Conservation (phyloP, 2,329 filamentous ascomycete species). For the Apiospora pterosperma region DNA sequence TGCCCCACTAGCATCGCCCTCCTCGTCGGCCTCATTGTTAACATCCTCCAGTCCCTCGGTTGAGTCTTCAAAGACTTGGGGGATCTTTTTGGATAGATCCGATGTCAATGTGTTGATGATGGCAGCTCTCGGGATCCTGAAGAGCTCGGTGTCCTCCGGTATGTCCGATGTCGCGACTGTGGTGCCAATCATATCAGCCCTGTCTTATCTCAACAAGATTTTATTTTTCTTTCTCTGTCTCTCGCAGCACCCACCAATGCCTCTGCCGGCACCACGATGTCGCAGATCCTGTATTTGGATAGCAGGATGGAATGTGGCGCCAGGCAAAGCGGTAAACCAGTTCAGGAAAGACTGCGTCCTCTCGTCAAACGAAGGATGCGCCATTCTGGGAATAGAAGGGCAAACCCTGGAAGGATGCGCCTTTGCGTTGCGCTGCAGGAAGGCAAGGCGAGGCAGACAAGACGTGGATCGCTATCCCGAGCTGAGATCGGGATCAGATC, state of each 20-base stretch:
- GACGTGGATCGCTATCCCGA: background rate
- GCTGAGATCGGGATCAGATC: background rate
- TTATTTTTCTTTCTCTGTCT: background rate
- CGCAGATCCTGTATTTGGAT: constrained; percentile 53
- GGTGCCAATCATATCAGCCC: constrained; percentile 5
- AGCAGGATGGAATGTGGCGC: constrained; percentile 49
- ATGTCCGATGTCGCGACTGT: constrained; percentile 71
- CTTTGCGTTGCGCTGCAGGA: background rate
- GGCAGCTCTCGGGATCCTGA: constrained; percentile 69
- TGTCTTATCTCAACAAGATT: background rate
- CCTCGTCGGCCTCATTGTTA: constrained; percentile 35
- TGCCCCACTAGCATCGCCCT: constrained; percentile 27
- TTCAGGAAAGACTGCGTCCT: constrained; percentile 43
- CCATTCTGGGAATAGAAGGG: background rate
- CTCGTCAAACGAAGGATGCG: constrained; percentile 32
- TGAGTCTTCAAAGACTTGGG: constrained; percentile 45
- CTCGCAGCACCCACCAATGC: constrained; percentile 42
- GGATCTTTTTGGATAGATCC: constrained; percentile 55
- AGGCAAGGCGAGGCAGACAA: background rate
- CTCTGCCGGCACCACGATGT: constrained; percentile 47
- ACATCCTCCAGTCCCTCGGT: constrained; percentile 29
- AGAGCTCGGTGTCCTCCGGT: constrained; percentile 70
- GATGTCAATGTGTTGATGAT: constrained; percentile 76
- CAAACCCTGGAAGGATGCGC: background rate
- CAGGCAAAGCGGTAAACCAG: constrained; percentile 52